Evolutionary conservation across 78 protist genomes (phyloP).

Genomic region (Trichosphaerium sp.): DNA sequence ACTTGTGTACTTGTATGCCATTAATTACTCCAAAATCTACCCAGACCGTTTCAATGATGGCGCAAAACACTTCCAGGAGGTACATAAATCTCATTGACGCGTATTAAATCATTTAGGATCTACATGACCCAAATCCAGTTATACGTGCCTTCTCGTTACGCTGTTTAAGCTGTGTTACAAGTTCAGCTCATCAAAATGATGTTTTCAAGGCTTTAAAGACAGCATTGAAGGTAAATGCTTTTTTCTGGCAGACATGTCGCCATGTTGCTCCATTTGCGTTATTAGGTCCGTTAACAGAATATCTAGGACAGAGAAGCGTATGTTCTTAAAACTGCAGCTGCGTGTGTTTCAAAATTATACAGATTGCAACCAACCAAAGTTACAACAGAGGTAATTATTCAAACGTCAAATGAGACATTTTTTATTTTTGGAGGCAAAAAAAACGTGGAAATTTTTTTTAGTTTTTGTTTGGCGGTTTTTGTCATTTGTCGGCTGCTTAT

Average conservation of each 20-base stretch:
- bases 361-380: constrained; percentile 39
- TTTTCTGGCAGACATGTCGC: neutral
- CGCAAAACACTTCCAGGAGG: constrained; percentile 76
- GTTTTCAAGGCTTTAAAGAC: constrained; percentile 61
- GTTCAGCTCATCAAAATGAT: constrained; percentile 60
- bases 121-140: constrained; percentile 66
- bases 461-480: neutral
- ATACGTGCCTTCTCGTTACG: constrained; percentile 90
- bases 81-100: no score
- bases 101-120: constrained; percentile 41
- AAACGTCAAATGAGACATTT: constrained; percentile 23
- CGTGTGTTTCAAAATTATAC: constrained; percentile 82
- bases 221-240: constrained; percentile 27
- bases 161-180: constrained; percentile 92
- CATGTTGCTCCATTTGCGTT: neutral
- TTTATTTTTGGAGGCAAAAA: neutral
- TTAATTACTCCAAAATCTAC: constrained; percentile 80
- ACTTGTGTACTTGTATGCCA: constrained; percentile 87
- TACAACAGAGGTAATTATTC: constrained; percentile 71
- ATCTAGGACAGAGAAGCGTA: constrained; percentile 70
- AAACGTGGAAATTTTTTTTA: neutral
- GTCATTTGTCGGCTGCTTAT: no score
- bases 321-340: constrained; percentile 86
- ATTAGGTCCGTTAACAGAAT: neutral
- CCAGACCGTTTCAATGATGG: constrained; percentile 84